phyloP scores from a whole-genome alignment of 2,329 filamentous ascomycete species.

The Penicillium sp. region DNA sequence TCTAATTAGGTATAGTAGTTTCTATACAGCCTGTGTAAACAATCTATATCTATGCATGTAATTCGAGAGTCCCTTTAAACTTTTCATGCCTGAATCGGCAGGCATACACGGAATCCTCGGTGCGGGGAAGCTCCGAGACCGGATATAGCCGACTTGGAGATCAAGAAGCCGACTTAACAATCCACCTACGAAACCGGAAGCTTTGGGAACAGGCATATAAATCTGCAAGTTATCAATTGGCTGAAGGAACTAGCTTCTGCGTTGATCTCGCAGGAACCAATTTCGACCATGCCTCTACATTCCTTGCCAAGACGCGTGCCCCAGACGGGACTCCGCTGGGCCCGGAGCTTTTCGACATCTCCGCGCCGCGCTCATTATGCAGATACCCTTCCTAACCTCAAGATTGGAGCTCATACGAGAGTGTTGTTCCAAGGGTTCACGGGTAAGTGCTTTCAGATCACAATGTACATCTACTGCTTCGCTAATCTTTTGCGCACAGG shows the following conservation, averaged over 20 bases:
- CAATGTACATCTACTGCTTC: conserved; percentile 2
- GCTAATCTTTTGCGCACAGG: conserved; percentile 23
- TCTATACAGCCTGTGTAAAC: not conserved
- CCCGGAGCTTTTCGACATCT: conserved; percentile 35
- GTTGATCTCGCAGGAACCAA: not conserved
- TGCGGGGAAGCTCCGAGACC: conserved; percentile 21
- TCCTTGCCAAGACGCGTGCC: conserved; percentile 23
- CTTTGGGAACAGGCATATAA: not conserved
- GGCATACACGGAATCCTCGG: not conserved
- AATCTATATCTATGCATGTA: not conserved
- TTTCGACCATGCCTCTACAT: conserved; percentile 17
- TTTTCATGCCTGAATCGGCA: not conserved
- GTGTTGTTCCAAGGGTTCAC: conserved; percentile 74
- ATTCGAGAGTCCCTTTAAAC: not conserved
- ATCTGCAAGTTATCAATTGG: not conserved
- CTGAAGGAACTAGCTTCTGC: not conserved
- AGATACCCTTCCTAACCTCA: conserved; percentile 66
- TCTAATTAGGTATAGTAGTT: not conserved
- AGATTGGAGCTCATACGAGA: conserved; percentile 65
- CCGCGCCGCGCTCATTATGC: conserved; percentile 46
- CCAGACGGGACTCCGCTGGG: conserved; percentile 5
- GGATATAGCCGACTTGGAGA: conserved; percentile 17
- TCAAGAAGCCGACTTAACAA: not conserved
- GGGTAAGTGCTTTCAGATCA: conserved; percentile 39
- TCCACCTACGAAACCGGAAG: not conserved